Evolutionary conservation across 1,284 basidiomycete species (phyloP), one percentile per base, ranked within the genome.

Genomic region (Stygiomarasmius scandens): DNA sequence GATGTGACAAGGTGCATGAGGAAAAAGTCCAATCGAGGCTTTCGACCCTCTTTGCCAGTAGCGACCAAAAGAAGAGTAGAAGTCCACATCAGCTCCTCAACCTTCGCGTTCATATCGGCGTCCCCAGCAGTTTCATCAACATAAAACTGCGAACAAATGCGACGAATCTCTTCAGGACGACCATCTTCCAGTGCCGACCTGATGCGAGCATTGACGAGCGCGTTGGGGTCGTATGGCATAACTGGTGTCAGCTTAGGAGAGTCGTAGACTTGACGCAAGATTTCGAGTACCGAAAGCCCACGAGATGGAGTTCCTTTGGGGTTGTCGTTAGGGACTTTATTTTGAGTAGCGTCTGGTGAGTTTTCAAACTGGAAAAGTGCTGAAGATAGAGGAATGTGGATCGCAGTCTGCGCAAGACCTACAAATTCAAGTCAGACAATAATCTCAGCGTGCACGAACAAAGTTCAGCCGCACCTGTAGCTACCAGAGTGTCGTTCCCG

Each of bases 1-100:
- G 82, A 82, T 3, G 83, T 89, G 51, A 89, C 74, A 24, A 84
- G 61, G 69, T 90, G 89, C 86, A 89, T 86, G 62, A 90, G 70
- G 80, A 88, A 87, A 74, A 90, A 90, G 67, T 89, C 87, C 29
- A 88, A 71, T 11, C 85, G 76, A 1, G 80, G 77, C 58, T 78
- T 76, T 47, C 77, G 71, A 0, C 81, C 84, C 44, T 69, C 73
- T 55, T 76, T 75, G 10, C 84, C 78, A 0, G 84, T 82, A 0
- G 77, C 82, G 34, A 78, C 80, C 27, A 84, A 71, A 11, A 89
- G 72, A 2, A 89, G 75, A 1, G 83, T 81, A 6, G 74, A 71
- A 11, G 75, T 64, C 73, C 82, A 83, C 24, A 83, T 71, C 25
- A 84, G 61, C 66, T 90, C 87, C 61, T 86, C 78, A 19, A 80